Base-by-base conservation (phyloP, 2,329 filamentous ascomycete genomes). In the Graphilbum ipis-grandicollis region DNA sequence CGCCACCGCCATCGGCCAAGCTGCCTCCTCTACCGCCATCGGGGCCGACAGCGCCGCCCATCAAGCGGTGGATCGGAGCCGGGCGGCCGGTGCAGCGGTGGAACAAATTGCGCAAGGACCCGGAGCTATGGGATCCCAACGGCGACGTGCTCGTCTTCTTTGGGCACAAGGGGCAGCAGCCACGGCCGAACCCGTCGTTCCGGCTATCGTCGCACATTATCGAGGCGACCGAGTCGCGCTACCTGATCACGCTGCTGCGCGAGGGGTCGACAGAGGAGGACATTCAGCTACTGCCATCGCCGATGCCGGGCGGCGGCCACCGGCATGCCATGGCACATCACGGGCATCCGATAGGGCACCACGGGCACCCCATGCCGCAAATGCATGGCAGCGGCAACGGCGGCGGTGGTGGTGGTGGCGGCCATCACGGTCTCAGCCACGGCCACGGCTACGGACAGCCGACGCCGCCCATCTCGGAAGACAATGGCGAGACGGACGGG, bases 111-210 rank as follows among this genome's bases (percentile, higher is more conserved):
- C 58, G 65, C 9, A 70, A 71, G 47, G 70, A 75, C 34, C 66
- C 68, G 2, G 70, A 74, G 44, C 51, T 75, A 3, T 75, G 70
- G 70, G 67, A 74, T 44, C 62, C 63, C 0, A 68, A 70, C 39
- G 71, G 71, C 18, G 71, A 75, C 41, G 70, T 72, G 13, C 53
- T 75, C 9, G 58, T 75, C 2, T 75, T 63, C 47, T 59, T 74
- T 6, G 59, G 63, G 0, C 57, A 62, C 19, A 60, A 58, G 42
- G 56, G 58, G 32, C 56, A 65, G 40, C 48, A 50, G 6, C 59
- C 59, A 4, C 53, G 60, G 2, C 59, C 62, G 0, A 61, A 62
- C 26, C 64, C 68, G 3, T 71, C 68, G 2, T 67, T 75, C 46
- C 62, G 69, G 8, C 48, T 75, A 9, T 69, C 65, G 0, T 75